phyloP scores from a whole-genome alignment of 768 basidiomycete species.

The Candolleomyces aberdarensis region DNA sequence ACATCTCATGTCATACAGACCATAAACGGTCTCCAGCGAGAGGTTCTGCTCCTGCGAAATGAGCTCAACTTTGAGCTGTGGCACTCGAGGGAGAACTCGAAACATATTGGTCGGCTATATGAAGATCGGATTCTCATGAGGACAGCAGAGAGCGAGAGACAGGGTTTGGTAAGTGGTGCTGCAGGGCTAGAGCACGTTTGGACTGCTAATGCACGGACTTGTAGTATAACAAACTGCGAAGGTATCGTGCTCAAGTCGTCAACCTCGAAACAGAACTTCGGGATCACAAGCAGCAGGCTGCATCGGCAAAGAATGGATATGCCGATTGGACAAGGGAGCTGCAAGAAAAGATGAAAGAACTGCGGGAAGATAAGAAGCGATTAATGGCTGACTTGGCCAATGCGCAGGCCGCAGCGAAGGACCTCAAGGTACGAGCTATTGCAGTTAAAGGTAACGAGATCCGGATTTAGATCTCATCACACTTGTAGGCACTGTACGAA shows the following conservation, averaged over 20 bases:
- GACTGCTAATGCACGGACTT: not conserved
- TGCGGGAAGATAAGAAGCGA: constrained; percentile 75
- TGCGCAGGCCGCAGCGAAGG: constrained; percentile 68
- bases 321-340: constrained; percentile 81
- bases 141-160: constrained; percentile 78
- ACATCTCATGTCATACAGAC: constrained; percentile 57
- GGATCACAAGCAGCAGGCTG: constrained; percentile 70
- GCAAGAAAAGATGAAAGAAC: constrained; percentile 69
- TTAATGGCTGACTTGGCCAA: constrained; percentile 71
- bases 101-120: constrained; percentile 79
- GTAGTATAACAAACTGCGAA: constrained; percentile 81
- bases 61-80: constrained; percentile 87
- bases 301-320: constrained; percentile 72
- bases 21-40: constrained; percentile 70
- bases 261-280: constrained; percentile 66
- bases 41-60: constrained; percentile 69
- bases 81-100: constrained; percentile 76
- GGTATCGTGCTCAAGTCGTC: constrained; percentile 67
- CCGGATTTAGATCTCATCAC: not conserved
- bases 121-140: constrained; percentile 69
- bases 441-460: no score
- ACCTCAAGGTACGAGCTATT: constrained; percentile 50
- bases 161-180: constrained; percentile 60
- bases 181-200: not conserved
- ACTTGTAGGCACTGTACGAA: constrained; percentile 54